A percentile compares a stretch with the other conserved stretches of the same genome.
These are phyloP conservation scores for Cryptosporidium xiaoi DNA, from an alignment of 169 alveolate species.

Conservation along the genomic window DNA sequence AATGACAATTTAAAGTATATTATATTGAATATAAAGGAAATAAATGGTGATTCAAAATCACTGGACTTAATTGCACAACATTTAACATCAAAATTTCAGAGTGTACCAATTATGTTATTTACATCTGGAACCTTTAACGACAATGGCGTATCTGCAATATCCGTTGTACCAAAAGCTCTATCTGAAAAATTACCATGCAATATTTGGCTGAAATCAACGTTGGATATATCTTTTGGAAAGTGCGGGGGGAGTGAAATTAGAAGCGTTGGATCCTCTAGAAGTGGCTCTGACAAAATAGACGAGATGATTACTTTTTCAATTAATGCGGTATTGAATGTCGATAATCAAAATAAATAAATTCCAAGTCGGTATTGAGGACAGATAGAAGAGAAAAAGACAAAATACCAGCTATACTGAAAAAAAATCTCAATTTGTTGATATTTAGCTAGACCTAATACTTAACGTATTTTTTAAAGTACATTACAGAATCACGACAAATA, in stretches of 20 bases:
- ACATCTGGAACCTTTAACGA: slow-evolving; percentile 55
- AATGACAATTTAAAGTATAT: neutral
- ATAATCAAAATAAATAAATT: neutral
- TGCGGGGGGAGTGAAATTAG: slow-evolving; percentile 59
- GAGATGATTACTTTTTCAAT: slow-evolving; percentile 16
- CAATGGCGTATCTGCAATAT: slow-evolving; percentile 49
- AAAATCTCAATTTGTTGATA: no score
- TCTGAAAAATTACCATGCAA: slow-evolving; percentile 9
- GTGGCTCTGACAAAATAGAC: slow-evolving; percentile 13
- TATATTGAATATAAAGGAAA: slow-evolving; percentile 19
- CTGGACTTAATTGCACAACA: slow-evolving; percentile 48
- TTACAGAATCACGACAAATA: no score
- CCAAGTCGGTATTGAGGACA: no score
- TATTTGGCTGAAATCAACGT: slow-evolving; percentile 44
- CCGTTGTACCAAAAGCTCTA: slow-evolving; percentile 34
- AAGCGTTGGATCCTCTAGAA: slow-evolving; percentile 58
- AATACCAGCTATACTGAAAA: no score
- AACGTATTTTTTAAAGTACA: no score
- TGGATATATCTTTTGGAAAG: slow-evolving; percentile 50
- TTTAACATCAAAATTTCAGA: slow-evolving; percentile 7
- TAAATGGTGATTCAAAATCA: slow-evolving; percentile 55
- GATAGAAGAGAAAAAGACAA: no score
- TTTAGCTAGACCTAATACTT: no score
- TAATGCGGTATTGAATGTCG: neutral
- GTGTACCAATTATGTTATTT: slow-evolving; percentile 37